Conservation (phyloP, 2,329 filamentous ascomycete species). For the Aureobasidium sp. region DNA sequence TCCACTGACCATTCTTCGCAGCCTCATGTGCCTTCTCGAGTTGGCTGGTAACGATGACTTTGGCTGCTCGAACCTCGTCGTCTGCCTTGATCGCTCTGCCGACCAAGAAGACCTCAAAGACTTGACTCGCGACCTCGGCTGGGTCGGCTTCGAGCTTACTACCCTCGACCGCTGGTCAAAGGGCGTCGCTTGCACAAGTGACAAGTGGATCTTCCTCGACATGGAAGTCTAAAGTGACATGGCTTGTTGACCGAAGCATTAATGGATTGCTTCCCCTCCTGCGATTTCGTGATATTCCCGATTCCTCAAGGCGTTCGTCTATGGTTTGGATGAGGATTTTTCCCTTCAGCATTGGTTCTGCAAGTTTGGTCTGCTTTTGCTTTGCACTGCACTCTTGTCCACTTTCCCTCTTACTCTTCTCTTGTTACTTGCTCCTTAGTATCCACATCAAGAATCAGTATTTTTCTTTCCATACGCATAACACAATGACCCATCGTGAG, state of each 20-base stretch:
- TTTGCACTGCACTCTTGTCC: neutral
- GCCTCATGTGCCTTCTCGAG: conserved; percentile 84
- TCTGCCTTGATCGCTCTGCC: conserved; percentile 68
- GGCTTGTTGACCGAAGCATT: neutral
- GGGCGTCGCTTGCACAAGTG: conserved; percentile 58
- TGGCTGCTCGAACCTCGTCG: conserved; percentile 68
- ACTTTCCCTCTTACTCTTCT: neutral
- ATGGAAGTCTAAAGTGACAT: conserved; percentile 63
- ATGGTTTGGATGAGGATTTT: neutral
- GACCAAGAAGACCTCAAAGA: conserved; percentile 56
- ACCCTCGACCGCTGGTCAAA: conserved; percentile 69
- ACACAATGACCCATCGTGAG: too few relatives aligned
- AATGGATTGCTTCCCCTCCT: neutral
- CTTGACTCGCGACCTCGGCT: conserved; percentile 75
- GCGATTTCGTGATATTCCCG: neutral
- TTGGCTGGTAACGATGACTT: conserved; percentile 67
- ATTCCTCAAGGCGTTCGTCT: neutral
- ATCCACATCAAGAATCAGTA: neutral
- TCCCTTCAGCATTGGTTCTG: neutral
- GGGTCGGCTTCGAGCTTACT: conserved; percentile 83
- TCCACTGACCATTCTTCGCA: conserved; percentile 34
- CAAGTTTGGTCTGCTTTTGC: neutral
- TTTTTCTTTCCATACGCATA: neutral
- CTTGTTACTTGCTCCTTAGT: neutral
- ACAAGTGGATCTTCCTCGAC: conserved; percentile 76